phyloP scores from a whole-genome alignment of 2,329 filamentous ascomycete species.

The Ilyonectria mors-panacis region DNA sequence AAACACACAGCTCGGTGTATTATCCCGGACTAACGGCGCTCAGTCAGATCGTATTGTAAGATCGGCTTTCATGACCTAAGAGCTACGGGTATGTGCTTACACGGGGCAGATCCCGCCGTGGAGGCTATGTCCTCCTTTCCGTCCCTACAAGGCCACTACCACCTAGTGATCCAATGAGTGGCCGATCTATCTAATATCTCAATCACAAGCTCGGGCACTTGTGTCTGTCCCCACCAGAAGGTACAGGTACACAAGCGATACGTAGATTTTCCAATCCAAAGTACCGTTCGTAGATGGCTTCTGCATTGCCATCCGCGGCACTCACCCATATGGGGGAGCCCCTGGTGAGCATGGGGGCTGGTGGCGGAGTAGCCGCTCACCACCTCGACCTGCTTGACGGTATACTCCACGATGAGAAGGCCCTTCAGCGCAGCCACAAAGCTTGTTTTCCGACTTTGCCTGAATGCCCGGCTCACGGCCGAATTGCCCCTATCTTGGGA shows the following conservation, averaged over 20 bases:
- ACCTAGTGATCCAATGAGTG: background rate
- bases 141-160: background rate
- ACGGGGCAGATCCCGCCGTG: constrained; percentile 11
- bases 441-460: background rate
- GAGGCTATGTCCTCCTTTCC: constrained; percentile 3
- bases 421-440: background rate
- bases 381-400: background rate
- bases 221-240: background rate
- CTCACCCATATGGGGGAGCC: background rate
- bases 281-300: constrained; percentile 22
- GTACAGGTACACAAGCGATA: constrained; percentile 14
- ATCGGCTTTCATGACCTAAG: constrained; percentile 6
- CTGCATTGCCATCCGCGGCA: background rate
- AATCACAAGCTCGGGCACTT: background rate
- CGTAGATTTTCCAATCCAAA: background rate
- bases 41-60: constrained; percentile 1
- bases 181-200: background rate
- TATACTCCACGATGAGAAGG: constrained; percentile 9
- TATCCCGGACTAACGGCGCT: background rate
- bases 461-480: constrained; percentile 8
- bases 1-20: background rate
- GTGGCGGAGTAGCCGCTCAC: constrained; percentile 14
- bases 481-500: constrained; percentile 9
- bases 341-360: constrained; percentile 15
- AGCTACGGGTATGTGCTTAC: constrained; percentile 20